Percentiles rank a stretch among this genome's conserved stretches.
phyloP scores from a whole-genome alignment of 2,329 filamentous ascomycete species.

The Aspergillus flavus region DNA sequence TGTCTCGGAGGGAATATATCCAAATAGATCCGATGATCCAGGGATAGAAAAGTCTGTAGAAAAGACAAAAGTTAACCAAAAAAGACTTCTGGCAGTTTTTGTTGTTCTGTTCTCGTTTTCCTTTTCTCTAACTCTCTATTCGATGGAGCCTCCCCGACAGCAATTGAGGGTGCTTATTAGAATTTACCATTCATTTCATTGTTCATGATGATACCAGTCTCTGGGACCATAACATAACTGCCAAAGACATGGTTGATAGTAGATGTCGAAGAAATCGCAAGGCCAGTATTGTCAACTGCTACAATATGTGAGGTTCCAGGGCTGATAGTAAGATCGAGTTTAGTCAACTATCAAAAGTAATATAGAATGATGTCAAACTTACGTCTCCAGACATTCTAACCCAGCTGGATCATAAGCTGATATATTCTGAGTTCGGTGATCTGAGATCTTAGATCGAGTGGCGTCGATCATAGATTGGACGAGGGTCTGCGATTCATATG shows the following conservation, averaged over 20 bases:
- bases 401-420: slow-evolving; percentile 69
- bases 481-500: too few relatives aligned
- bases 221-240: slow-evolving; percentile 73
- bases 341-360: background rate
- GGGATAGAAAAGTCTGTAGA: slow-evolving; percentile 79
- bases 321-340: slow-evolving; percentile 24
- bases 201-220: slow-evolving; percentile 80
- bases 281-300: slow-evolving; percentile 69
- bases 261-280: slow-evolving; percentile 80
- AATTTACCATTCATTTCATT: slow-evolving; percentile 58
- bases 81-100: too few relatives aligned
- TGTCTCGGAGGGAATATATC: slow-evolving; percentile 73
- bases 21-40: slow-evolving; percentile 74
- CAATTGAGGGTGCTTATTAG: too few relatives aligned
- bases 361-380: slow-evolving; percentile 18
- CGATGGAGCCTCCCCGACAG: too few relatives aligned
- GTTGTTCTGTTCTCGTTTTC: too few relatives aligned
- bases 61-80: too few relatives aligned
- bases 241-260: slow-evolving; percentile 89
- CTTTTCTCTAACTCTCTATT: too few relatives aligned
- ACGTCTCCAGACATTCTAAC: slow-evolving; percentile 66
- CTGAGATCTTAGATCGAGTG: slow-evolving; percentile 33
- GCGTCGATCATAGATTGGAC: slow-evolving; percentile 51
- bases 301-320: slow-evolving; percentile 58
- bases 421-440: slow-evolving; percentile 40